phyloP scores from a whole-genome alignment of 441 rosid genomes.

The Capsella rubella region DNA sequence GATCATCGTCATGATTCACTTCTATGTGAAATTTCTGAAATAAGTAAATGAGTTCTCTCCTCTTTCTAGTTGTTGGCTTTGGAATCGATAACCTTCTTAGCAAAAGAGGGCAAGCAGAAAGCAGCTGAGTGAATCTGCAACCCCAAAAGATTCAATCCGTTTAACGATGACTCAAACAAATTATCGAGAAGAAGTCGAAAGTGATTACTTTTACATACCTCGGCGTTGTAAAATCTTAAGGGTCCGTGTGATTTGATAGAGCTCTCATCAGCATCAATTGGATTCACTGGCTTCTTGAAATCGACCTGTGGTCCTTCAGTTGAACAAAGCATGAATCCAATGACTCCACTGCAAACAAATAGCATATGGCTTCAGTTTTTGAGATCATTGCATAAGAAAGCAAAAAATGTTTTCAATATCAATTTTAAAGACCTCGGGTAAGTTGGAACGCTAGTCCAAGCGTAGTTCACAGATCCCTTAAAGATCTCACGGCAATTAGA shows the following conservation, averaged over 20 bases:
- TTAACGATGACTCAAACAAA: background rate
- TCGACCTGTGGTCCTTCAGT: slow-evolving; percentile 71
- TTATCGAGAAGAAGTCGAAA: background rate
- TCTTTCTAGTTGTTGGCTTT: slow-evolving; percentile 37
- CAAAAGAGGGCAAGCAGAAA: slow-evolving; percentile 77
- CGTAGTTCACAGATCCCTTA: slow-evolving; percentile 73
- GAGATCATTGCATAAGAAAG: background rate
- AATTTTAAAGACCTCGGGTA: slow-evolving; percentile 51
- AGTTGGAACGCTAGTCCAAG: slow-evolving; percentile 72
- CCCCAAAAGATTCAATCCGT: background rate
- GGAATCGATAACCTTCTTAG: slow-evolving; percentile 48
- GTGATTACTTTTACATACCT: slow-evolving; percentile 45
- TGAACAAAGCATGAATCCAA: slow-evolving; percentile 85
- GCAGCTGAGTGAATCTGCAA: slow-evolving; percentile 73
- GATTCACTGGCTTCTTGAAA: slow-evolving; percentile 65
- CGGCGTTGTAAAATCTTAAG: slow-evolving; percentile 65
- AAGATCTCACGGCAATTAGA: slow-evolving; percentile 58
- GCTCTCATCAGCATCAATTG: slow-evolving; percentile 47
- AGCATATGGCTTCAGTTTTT: background rate
- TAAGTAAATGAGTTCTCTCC: background rate
- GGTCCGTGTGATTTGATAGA: slow-evolving; percentile 51
- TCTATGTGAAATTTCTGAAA: background rate
- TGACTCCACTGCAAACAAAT: slow-evolving; percentile 61
- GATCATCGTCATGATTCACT: slow-evolving; percentile 3
- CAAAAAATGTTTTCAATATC: background rate